Evolutionary conservation across 2,329 filamentous ascomycete genomes (phyloP).

Genomic region (Diaporthe helianthi): DNA sequence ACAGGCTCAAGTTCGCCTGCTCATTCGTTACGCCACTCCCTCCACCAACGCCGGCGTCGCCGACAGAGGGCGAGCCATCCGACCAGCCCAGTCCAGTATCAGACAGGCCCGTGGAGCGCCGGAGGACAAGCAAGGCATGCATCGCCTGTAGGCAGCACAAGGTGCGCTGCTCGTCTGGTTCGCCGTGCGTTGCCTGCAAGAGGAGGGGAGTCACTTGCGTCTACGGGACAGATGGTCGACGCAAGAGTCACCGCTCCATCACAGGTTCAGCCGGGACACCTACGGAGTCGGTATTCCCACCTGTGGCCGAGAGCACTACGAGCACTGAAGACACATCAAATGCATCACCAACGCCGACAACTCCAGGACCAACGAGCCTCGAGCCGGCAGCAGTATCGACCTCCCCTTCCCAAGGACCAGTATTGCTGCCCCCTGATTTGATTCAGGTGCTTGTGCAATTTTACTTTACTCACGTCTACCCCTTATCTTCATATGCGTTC

Average conservation of each 20-base stretch:
- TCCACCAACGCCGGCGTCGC: slow-evolving; percentile 14
- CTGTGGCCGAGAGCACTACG: slow-evolving; percentile 8
- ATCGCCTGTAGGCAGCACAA: slow-evolving; percentile 31
- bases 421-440: slow-evolving; percentile 16
- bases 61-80: slow-evolving; percentile 6
- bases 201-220: slow-evolving; percentile 30
- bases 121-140: slow-evolving; percentile 34
- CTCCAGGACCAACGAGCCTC: slow-evolving; percentile 17
- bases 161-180: slow-evolving; percentile 31
- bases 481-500: slow-evolving; percentile 33
- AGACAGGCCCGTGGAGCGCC: slow-evolving; percentile 30
- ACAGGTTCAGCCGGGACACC: slow-evolving; percentile 22
- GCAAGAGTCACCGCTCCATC: slow-evolving; percentile 17
- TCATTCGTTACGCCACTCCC: slow-evolving; percentile 32
- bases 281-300: slow-evolving; percentile 20
- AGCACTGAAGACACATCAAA: slow-evolving; percentile 25
- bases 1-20: slow-evolving; percentile 32
- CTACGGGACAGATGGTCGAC: slow-evolving; percentile 24
- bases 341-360: slow-evolving; percentile 30
- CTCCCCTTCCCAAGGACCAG: neutral
- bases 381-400: neutral
- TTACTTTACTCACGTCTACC: slow-evolving; percentile 32
- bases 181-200: slow-evolving; percentile 32
- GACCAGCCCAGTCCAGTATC: slow-evolving; percentile 22
- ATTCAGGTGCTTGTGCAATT: slow-evolving; percentile 31